Conservation (phyloP, 805 yeast genomes). For the Candida caryicola region DNA sequence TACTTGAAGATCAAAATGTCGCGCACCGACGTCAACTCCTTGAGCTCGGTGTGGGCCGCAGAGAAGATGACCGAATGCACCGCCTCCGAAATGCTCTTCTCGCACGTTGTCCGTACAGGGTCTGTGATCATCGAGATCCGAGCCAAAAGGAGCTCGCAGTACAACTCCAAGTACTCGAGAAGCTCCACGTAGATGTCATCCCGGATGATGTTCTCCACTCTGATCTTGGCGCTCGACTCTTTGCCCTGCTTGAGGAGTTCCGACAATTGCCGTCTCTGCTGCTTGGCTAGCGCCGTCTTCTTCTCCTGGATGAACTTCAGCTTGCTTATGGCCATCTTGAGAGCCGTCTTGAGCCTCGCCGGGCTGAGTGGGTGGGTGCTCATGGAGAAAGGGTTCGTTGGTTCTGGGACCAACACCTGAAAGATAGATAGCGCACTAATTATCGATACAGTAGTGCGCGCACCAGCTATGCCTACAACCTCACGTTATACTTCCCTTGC, state of each 20-base stretch:
- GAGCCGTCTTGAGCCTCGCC: slow-evolving; percentile 35
- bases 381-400: too few species aligned
- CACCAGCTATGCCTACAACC: too few species aligned
- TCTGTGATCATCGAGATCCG: slow-evolving; percentile 61
- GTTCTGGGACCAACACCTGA: background rate
- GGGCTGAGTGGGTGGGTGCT: slow-evolving; percentile 31
- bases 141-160: slow-evolving; percentile 78
- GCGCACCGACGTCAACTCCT: slow-evolving; percentile 59
- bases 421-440: too few species aligned
- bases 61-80: slow-evolving; percentile 66
- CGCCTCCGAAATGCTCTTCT: slow-evolving; percentile 70
- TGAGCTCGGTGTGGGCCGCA: slow-evolving; percentile 70
- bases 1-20: slow-evolving; percentile 62
- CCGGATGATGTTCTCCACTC: slow-evolving; percentile 80
- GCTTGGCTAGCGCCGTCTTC: slow-evolving; percentile 71
- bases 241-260: slow-evolving; percentile 67
- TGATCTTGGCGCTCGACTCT: slow-evolving; percentile 76
- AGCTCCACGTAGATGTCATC: slow-evolving; percentile 80
- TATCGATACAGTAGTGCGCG: too few species aligned
- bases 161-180: slow-evolving; percentile 73
- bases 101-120: slow-evolving; percentile 40
- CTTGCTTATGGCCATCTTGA: slow-evolving; percentile 70
- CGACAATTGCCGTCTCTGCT: slow-evolving; percentile 67
- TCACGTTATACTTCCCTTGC: too few species aligned
- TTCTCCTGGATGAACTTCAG: slow-evolving; percentile 70